phyloP scores from a whole-genome alignment of 1,139 yeast genomes.

The Nematodospora anomalae region DNA sequence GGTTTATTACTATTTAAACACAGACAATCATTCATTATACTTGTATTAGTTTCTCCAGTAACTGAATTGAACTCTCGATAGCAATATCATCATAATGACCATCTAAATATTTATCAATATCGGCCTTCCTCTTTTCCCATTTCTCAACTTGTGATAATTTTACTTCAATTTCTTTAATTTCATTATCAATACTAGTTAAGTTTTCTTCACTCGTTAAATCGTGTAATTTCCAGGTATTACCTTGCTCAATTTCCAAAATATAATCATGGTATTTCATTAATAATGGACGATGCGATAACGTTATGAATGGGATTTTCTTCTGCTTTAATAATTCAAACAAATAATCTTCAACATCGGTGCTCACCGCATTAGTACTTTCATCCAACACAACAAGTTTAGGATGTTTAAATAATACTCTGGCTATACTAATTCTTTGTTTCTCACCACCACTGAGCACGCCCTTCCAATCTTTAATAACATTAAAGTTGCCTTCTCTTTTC shows the following conservation, averaged over 20 bases:
- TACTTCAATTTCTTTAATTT: slow-evolving; percentile 58
- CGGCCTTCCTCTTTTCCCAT: slow-evolving; percentile 53
- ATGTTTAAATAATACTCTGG: slow-evolving; percentile 76
- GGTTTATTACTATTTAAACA: too few relatives aligned
- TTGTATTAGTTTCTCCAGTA: slow-evolving; percentile 2
- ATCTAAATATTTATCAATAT: slow-evolving; percentile 43
- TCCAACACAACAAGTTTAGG: slow-evolving; percentile 86
- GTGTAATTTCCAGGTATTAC: slow-evolving; percentile 40
- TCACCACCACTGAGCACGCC: slow-evolving; percentile 95
- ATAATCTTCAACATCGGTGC: slow-evolving; percentile 88
- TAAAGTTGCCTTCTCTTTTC: slow-evolving; percentile 60
- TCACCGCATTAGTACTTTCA: slow-evolving; percentile 91
- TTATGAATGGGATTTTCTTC: slow-evolving; percentile 73
- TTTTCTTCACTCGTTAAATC: slow-evolving; percentile 61
- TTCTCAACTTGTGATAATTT: slow-evolving; percentile 53
- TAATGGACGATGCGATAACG: slow-evolving; percentile 84
- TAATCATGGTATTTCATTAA: slow-evolving; percentile 82
- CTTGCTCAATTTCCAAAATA: slow-evolving; percentile 59
- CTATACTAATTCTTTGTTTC: slow-evolving; percentile 88
- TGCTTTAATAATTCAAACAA: slow-evolving; percentile 74
- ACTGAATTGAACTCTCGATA: slow-evolving; percentile 11
- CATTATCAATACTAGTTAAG: slow-evolving; percentile 61
- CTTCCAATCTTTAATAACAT: slow-evolving; percentile 76
- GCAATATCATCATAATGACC: slow-evolving; percentile 28
- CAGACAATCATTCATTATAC: too few relatives aligned